These are phyloP conservation scores for Boletus fagicola DNA, from an alignment of 768 basidiomycete genomes.

Conservation along the genomic window DNA sequence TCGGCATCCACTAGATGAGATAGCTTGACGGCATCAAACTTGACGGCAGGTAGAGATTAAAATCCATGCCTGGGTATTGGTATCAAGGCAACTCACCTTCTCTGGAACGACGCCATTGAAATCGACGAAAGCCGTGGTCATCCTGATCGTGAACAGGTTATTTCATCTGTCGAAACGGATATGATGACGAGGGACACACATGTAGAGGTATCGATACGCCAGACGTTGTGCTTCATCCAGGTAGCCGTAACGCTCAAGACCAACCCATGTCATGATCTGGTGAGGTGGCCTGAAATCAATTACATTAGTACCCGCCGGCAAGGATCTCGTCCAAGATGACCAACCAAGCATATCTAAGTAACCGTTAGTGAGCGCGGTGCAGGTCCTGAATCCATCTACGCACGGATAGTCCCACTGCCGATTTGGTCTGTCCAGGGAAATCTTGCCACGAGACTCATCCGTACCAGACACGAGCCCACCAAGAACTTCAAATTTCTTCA, in stretches of 20 bases:
- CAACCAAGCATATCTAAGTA: constrained; percentile 65
- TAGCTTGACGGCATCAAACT: constrained; percentile 92
- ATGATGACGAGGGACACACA: constrained; percentile 73
- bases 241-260: constrained; percentile 94
- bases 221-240: constrained; percentile 89
- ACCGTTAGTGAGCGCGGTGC: constrained; percentile 4
- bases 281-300: constrained; percentile 75
- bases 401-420: constrained; percentile 99
- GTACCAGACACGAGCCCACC: constrained; percentile 96
- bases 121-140: constrained; percentile 92
- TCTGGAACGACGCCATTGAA: constrained; percentile 98
- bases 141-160: constrained; percentile 45
- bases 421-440: constrained; percentile 94
- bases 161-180: not conserved
- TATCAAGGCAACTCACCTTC: constrained; percentile 51
- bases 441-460: constrained; percentile 93
- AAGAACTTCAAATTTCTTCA: constrained; percentile 95
- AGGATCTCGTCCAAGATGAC: constrained; percentile 8
- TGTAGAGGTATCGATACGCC: constrained; percentile 97
- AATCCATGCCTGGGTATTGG: not conserved
- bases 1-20: constrained; percentile 97
- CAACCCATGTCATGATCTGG: constrained; percentile 99
- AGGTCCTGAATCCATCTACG: constrained; percentile 34
- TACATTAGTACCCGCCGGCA: constrained; percentile 10
- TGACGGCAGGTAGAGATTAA: constrained; percentile 3